Conservation (phyloP, 495 filamentous ascomycete genomes). For the Aspergillus diversus region DNA sequence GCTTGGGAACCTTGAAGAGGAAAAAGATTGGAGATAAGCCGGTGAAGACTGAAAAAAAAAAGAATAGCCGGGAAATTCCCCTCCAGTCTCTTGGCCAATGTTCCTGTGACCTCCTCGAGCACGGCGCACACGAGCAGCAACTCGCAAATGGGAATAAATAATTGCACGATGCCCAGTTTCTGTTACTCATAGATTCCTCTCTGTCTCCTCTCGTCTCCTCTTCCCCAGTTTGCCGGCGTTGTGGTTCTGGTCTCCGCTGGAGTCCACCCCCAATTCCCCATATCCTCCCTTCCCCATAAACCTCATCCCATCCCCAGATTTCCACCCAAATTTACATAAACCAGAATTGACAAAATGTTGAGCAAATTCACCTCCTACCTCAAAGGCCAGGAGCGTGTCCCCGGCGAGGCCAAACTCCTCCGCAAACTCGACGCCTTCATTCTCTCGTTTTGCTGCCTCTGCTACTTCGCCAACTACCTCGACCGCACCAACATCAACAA, state of each 20-base stretch:
- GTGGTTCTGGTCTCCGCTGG: not conserved
- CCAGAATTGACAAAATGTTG: conserved; percentile 1
- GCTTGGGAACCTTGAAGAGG: no score
- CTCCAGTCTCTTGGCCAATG: not conserved
- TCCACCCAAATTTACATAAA: not conserved
- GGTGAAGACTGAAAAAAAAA: not conserved
- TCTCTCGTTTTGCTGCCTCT: conserved; percentile 65
- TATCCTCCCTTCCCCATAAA: not conserved
- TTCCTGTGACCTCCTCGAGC: not conserved
- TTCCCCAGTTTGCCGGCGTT: not conserved
- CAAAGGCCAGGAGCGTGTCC: conserved; percentile 7
- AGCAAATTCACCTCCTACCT: conserved; percentile 14
- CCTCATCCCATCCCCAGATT: not conserved
- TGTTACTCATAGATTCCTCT: not conserved
- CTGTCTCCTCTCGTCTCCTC: not conserved
- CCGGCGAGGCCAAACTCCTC: conserved; percentile 29
- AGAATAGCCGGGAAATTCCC: not conserved
- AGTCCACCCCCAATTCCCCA: not conserved
- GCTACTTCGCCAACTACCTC: conserved; percentile 56
- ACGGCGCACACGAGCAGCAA: no score
- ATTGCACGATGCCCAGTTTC: no score
- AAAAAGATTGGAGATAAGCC: not conserved
- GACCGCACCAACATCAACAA: conserved; percentile 65
- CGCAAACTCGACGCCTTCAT: conserved; percentile 61
- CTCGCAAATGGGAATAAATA: no score